Conservation (phyloP, 345 rosid genomes). For the Crucihimalaya himalaica region DNA sequence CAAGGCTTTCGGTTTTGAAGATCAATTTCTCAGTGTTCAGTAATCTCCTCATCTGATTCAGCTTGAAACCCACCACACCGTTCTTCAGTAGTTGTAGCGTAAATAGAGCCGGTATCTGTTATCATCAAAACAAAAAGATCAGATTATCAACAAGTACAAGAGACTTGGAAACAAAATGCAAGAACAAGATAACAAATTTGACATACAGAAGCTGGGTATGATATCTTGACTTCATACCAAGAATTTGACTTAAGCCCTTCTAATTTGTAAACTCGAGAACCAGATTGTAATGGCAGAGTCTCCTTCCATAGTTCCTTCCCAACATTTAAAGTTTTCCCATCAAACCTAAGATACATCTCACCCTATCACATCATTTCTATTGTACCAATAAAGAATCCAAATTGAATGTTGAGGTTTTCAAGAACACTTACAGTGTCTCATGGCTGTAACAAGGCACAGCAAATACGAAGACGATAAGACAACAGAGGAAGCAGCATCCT, state of each 20-base stretch:
- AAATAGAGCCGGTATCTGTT: conserved; percentile 75
- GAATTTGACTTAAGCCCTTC: conserved; percentile 65
- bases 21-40: conserved; percentile 67
- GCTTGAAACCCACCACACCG: conserved; percentile 42
- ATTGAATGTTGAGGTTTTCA: not conserved
- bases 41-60: conserved; percentile 48
- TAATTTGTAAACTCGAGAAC: conserved; percentile 61
- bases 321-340: conserved; percentile 47
- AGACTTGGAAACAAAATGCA: conserved; percentile 8
- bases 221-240: conserved; percentile 98
- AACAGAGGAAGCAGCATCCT: conserved; percentile 29
- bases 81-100: conserved; percentile 55
- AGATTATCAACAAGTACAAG: conserved; percentile 22
- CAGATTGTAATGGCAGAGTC: conserved; percentile 55
- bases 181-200: conserved; percentile 13
- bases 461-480: conserved; percentile 30
- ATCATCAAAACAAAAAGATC: not conserved
- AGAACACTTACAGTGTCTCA: conserved; percentile 45
- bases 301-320: conserved; percentile 76
- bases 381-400: not conserved
- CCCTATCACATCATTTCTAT: not conserved
- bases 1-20: conserved; percentile 51
- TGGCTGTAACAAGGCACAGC: conserved; percentile 34
- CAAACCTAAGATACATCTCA: conserved; percentile 40
- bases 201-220: conserved; percentile 98